A percentile compares a stretch with the other conserved stretches of the same genome.
phyloP scores from a whole-genome alignment of 2,329 filamentous ascomycete genomes.

The Tolypocladium paradoxum region DNA sequence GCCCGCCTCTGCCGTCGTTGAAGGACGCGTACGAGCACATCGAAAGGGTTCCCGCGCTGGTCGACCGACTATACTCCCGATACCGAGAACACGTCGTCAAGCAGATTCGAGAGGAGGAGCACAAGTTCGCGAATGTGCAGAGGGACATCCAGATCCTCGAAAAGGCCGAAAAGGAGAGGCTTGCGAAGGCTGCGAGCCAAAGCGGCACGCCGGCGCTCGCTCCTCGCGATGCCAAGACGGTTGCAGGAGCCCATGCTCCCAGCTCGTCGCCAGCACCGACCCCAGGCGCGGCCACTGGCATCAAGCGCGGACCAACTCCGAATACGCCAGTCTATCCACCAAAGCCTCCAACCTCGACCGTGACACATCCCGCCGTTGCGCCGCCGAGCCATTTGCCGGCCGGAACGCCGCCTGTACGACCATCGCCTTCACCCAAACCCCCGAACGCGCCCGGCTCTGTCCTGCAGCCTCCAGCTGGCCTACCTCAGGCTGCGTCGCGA shows the following conservation, averaged over 20 bases:
- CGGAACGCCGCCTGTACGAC: constrained; percentile 16
- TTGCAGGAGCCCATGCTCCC: constrained; percentile 12
- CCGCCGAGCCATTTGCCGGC: constrained; percentile 17
- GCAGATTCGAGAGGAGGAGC: constrained; percentile 66
- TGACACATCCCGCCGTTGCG: constrained; percentile 14
- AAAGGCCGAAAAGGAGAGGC: constrained; percentile 28
- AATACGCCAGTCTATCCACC: constrained; percentile 25
- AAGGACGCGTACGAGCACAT: constrained; percentile 56
- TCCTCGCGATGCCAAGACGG: constrained; percentile 20
- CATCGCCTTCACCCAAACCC: constrained; percentile 19
- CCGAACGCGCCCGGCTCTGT: constrained; percentile 18
- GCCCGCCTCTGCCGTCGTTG: constrained; percentile 51
- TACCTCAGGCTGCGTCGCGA: constrained; percentile 19
- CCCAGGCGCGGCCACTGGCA: constrained; percentile 9
- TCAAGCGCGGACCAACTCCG: constrained; percentile 16
- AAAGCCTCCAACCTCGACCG: constrained; percentile 15
- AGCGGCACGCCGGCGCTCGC: constrained; percentile 19
- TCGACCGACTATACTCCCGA: constrained; percentile 62
- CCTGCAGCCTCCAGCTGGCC: constrained; percentile 25
- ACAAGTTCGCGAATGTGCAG: constrained; percentile 49
- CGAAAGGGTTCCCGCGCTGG: constrained; percentile 57
- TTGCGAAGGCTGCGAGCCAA: constrained; percentile 25
- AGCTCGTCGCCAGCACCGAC: constrained; percentile 12
- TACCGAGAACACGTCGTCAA: constrained; percentile 62
- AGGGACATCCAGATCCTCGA: constrained; percentile 61